Conservation (phyloP, 2,329 filamentous ascomycete species). For the Trichophyton rubrum region DNA sequence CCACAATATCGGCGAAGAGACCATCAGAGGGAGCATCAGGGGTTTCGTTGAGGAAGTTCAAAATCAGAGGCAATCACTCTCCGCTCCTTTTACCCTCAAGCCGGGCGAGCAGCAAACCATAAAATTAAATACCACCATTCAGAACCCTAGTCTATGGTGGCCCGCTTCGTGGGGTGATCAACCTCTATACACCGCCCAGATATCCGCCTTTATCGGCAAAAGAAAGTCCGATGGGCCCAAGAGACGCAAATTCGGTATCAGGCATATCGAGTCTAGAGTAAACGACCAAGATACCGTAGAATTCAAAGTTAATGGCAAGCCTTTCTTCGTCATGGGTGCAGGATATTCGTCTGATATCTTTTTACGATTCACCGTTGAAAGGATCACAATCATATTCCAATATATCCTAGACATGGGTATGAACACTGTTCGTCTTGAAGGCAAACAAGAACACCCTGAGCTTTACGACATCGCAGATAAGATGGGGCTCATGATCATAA, state of each 20-base stretch:
- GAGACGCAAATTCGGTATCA: slow-evolving; percentile 39
- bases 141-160: slow-evolving; percentile 7
- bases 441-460: slow-evolving; percentile 51
- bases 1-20: slow-evolving; percentile 20
- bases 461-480: slow-evolving; percentile 48
- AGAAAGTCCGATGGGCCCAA: slow-evolving; percentile 25
- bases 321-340: slow-evolving; percentile 49
- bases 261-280: slow-evolving; percentile 41
- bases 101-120: slow-evolving; percentile 31
- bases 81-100: slow-evolving; percentile 26
- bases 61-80: slow-evolving; percentile 15
- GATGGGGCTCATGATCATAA: slow-evolving; percentile 49
- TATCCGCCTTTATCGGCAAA: slow-evolving; percentile 18
- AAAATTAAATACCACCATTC: slow-evolving; percentile 20
- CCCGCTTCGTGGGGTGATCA: slow-evolving; percentile 5
- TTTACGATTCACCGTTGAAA: slow-evolving; percentile 42
- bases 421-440: slow-evolving; percentile 52
- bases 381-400: slow-evolving; percentile 39
- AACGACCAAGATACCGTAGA: slow-evolving; percentile 43
- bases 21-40: slow-evolving; percentile 15
- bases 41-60: slow-evolving; percentile 16
- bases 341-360: slow-evolving; percentile 53
- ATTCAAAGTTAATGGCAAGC: slow-evolving; percentile 45
- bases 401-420: slow-evolving; percentile 49
- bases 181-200: slow-evolving; percentile 18